Evolutionary conservation across 352 stramenopile genomes (phyloP).

Genomic region (Phytophthora kernoviae): DNA sequence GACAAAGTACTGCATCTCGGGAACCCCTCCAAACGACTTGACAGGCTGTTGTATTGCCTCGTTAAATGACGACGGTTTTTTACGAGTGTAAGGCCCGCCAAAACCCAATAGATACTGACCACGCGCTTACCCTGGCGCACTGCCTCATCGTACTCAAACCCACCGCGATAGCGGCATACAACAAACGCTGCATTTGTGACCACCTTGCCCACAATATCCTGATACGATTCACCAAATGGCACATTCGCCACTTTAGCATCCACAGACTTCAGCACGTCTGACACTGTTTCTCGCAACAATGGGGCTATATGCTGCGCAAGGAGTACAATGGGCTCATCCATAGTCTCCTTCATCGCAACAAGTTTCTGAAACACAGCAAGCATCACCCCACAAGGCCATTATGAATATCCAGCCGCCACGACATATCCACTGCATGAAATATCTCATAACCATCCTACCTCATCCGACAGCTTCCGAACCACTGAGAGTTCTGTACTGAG

Average conservation of each 20-base stretch:
- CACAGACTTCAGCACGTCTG: slow-evolving; percentile 65
- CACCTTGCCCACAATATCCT: slow-evolving; percentile 80
- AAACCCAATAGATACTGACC: slow-evolving; percentile 83
- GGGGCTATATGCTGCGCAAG: slow-evolving; percentile 78
- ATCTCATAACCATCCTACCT: slow-evolving; percentile 29
- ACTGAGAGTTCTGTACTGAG: slow-evolving; percentile 52
- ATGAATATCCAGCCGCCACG: background rate
- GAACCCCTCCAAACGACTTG: slow-evolving; percentile 67
- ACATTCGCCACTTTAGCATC: slow-evolving; percentile 86
- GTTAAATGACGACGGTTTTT: slow-evolving; percentile 42
- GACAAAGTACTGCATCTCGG: slow-evolving; percentile 80
- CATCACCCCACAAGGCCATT: slow-evolving; percentile 5
- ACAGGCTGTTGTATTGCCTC: slow-evolving; percentile 65
- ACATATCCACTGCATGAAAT: background rate
- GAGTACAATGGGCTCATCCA: slow-evolving; percentile 69
- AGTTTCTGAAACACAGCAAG: slow-evolving; percentile 41
- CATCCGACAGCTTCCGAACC: slow-evolving; percentile 47
- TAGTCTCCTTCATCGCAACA: slow-evolving; percentile 50
- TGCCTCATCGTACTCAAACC: slow-evolving; percentile 84
- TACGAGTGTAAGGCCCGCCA: slow-evolving; percentile 51
- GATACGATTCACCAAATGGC: slow-evolving; percentile 66
- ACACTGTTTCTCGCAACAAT: slow-evolving; percentile 62
- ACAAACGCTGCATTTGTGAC: slow-evolving; percentile 83
- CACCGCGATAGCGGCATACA: slow-evolving; percentile 79
- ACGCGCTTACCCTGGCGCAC: slow-evolving; percentile 70